These are phyloP conservation scores for Lagenidium sp. DNA, from an alignment of 352 stramenopile species.

Conservation along the genomic window DNA sequence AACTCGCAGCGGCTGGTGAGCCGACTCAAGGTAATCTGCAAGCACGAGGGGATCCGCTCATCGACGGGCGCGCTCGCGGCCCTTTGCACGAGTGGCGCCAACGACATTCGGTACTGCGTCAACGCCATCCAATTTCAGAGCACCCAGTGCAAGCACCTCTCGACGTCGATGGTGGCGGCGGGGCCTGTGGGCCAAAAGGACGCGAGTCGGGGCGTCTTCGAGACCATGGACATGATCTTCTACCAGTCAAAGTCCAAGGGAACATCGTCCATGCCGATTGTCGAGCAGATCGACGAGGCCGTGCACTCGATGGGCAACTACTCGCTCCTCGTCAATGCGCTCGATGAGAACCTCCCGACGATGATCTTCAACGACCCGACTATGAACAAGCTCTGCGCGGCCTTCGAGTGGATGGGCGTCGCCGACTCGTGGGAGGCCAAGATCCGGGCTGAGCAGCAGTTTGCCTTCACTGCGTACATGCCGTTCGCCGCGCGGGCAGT, in stretches of 20 bases:
- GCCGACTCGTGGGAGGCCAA: conserved; percentile 61
- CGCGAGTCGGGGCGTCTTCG: conserved; percentile 44
- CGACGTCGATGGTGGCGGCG: conserved; percentile 13
- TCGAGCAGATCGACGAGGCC: conserved; percentile 59
- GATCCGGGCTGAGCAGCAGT: conserved; percentile 63
- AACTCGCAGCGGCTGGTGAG: conserved; percentile 84
- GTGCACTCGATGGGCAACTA: conserved; percentile 70
- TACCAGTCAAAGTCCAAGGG: conserved; percentile 25
- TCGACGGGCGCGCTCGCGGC: conserved; percentile 53
- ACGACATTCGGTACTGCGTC: conserved; percentile 94
- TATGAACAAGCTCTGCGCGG: conserved; percentile 71
- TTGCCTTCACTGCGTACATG: conserved; percentile 53
- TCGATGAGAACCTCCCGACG: conserved; percentile 86
- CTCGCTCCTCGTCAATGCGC: conserved; percentile 64
- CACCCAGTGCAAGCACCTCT: conserved; percentile 25
- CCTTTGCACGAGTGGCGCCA: conserved; percentile 56
- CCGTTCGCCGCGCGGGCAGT: conserved; percentile 65
- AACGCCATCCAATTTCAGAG: conserved; percentile 95
- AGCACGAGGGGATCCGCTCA: conserved; percentile 79
- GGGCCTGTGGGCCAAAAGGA: conserved; percentile 51
- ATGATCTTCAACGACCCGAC: conserved; percentile 89
- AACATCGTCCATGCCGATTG: background rate
- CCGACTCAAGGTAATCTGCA: conserved; percentile 89
- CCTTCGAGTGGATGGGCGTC: conserved; percentile 80
- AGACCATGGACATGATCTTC: conserved; percentile 67